Percentiles rank a stretch among this genome's conserved stretches.
Evolutionary conservation across 164 flowering plant genomes (phyloP).

Genomic region (Malania oleifera): DNA sequence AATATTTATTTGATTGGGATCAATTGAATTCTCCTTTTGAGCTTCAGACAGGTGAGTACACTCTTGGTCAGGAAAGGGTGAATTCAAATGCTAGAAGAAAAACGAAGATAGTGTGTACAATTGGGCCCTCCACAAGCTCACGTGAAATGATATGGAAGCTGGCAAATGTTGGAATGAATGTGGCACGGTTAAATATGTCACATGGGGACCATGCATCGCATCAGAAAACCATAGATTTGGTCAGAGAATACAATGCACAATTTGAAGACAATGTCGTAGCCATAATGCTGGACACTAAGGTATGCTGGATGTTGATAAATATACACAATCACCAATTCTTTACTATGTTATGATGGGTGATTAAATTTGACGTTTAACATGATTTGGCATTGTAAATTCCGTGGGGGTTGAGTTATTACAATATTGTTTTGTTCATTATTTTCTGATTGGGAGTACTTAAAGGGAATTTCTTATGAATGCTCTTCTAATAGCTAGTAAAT

Average conservation of each 20-base stretch:
- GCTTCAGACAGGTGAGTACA: conserved; percentile 22
- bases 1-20: conserved; percentile 19
- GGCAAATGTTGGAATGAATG: conserved; percentile 94
- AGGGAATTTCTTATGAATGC: too few relatives aligned
- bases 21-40: conserved; percentile 22
- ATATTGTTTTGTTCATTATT: too few relatives aligned
- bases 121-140: conserved; percentile 90
- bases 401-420: too few relatives aligned
- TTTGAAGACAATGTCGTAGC: conserved; percentile 78
- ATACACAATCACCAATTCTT: not conserved
- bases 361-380: not conserved
- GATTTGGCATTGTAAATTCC: too few relatives aligned
- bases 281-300: conserved; percentile 98
- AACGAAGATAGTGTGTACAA: conserved; percentile 94
- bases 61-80: conserved; percentile 13
- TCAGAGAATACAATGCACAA: conserved; percentile 90
- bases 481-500: too few relatives aligned
- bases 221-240: conserved; percentile 82
- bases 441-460: too few relatives aligned
- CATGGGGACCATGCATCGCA: conserved; percentile 99
- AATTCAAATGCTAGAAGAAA: conserved; percentile 39
- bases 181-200: conserved; percentile 97
- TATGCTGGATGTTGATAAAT: conserved; percentile 9
- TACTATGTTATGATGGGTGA: not conserved
- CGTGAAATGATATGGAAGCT: conserved; percentile 98